Evolutionary conservation across 768 basidiomycete genomes (phyloP).

Genomic region (Boletus rubroflammeus): DNA sequence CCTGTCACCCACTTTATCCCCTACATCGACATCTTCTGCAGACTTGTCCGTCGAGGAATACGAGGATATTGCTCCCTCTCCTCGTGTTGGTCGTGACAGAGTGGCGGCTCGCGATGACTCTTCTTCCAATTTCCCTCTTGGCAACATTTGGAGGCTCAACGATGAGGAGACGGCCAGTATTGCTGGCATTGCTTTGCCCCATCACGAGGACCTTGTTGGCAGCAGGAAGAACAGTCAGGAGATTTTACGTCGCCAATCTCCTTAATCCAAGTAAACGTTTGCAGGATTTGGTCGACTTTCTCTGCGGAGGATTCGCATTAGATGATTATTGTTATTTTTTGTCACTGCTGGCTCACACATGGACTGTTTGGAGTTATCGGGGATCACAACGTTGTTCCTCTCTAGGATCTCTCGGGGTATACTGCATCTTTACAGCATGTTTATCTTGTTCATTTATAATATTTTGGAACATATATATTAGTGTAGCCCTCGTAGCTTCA

Average conservation of each 20-base stretch:
- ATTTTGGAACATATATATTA: conserved; percentile 34
- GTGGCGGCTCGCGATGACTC: conserved; percentile 27
- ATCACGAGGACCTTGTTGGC: conserved; percentile 37
- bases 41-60: conserved; percentile 63
- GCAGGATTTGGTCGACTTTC: conserved; percentile 8
- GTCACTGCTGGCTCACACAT: conserved; percentile 21
- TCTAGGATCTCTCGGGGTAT: conserved; percentile 32
- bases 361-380: conserved; percentile 33
- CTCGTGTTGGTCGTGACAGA: conserved; percentile 26
- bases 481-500: conserved; percentile 25
- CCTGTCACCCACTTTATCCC: conserved; percentile 61
- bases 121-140: conserved; percentile 30
- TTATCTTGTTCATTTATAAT: conserved; percentile 38
- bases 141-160: conserved; percentile 70
- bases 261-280: conserved; percentile 15
- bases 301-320: conserved; percentile 24
- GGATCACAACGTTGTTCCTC: conserved; percentile 22
- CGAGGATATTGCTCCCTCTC: conserved; percentile 35
- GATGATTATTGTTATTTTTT: conserved; percentile 33
- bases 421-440: conserved; percentile 35
- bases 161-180: conserved; percentile 64
- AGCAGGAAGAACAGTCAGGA: conserved; percentile 42
- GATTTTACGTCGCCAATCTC: conserved; percentile 28
- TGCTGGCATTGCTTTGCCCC: conserved; percentile 47
- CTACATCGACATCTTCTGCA: conserved; percentile 61